Evolutionary conservation across 768 basidiomycete genomes (phyloP), one percentile per base, ranked within the genome.

Genomic region (Trametes punicea): DNA sequence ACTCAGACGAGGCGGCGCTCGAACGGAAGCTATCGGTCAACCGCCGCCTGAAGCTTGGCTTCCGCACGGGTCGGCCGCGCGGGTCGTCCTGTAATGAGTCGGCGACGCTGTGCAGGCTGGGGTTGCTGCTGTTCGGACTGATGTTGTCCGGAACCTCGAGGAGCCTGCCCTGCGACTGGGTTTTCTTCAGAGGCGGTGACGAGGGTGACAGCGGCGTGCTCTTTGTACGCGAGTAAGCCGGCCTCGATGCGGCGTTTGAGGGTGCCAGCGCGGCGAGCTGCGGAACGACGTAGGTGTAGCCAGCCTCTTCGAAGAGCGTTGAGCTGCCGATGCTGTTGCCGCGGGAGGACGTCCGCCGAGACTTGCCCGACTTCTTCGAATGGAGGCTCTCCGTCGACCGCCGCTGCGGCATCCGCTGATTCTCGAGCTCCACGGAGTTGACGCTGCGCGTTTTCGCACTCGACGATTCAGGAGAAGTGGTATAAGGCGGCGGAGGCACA

Each of bases 181-280:
- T 60, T 55, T 66, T 67, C 52, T 63, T 60, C 45, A 71, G 59
- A 1, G 55, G 41, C 9, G 47, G 26, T 9, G 65, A 57, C 9
- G 75, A 61, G 0, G 81, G 79, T 2, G 62, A 26, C n/a, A 61
- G 56, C 23, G 62, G 63, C 75, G 81, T 81, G 51, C 82, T 81
- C 72, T 82, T 81, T 64, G 71, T 75, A 30, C 80, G 75, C 9
- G 38, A n/a, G 44, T 67, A 57, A 8, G 76, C 55, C 21, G 65
- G 64, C 39, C 62, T 64, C 58, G 29, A 15, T 9, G 51, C 27
- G 2, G 52, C 23, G 34, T 29, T 21, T 3, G 47, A 16, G 3
- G 59, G 30, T 4, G 42, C 2, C 7, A 62, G 53, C 1, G 59
- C 31, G 16, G 50, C 42, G 33, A 56, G 16, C 9, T 38, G 51